Evolutionary conservation across 305 asterid species (phyloP), one percentile per base, ranked within the genome.

Genomic region (Rubia balearica): DNA sequence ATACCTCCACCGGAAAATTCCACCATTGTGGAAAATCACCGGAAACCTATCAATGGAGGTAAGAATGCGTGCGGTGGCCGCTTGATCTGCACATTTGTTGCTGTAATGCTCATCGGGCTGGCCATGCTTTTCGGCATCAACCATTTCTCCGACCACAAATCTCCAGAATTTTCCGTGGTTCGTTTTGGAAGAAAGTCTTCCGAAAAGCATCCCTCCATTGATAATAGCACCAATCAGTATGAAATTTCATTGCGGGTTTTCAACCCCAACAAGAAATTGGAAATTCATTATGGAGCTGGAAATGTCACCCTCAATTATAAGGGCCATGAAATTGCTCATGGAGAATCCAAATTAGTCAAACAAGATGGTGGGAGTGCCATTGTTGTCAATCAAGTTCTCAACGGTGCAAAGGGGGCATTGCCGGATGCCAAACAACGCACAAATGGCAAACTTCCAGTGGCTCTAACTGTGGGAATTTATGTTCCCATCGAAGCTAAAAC

Each of bases 1-100:
- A 62, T 88, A 12, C 97, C 97, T 0, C 93, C 96, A 0, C 87
- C 95, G 3, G 95, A 91, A 33, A 84, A 91, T 75, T 93, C 95
- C 49, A 72, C 55, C 63, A 81, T 86, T 57, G 75, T 82, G 3
- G 89, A 87, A 67, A 48, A 73, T 45, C 80, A 76, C 55, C 83
- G 76, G 22, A 78, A 67, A 10, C 70, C 80, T 24, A 1, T n/a
- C 8, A 53, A 67, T 2, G 73, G 77, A 8, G 70, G 68, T 7
- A 77, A 13, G 19, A 63, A 8, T 0, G 40, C 6, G 49, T 71
- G 77, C 10, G 69, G 72, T 22, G 17, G 73, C 43, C 65, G 73
- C 43, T 69, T 61, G 65, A 19, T 55, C 6, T 56, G 42, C 48
- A 6, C 71, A 14, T 57, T 75, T 8, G 7, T 81, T n/a, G 13